Percentiles rank a stretch among this genome's conserved stretches.
Conservation (phyloP, 2,329 filamentous ascomycete genomes). For the Aureobasidium sp. region DNA sequence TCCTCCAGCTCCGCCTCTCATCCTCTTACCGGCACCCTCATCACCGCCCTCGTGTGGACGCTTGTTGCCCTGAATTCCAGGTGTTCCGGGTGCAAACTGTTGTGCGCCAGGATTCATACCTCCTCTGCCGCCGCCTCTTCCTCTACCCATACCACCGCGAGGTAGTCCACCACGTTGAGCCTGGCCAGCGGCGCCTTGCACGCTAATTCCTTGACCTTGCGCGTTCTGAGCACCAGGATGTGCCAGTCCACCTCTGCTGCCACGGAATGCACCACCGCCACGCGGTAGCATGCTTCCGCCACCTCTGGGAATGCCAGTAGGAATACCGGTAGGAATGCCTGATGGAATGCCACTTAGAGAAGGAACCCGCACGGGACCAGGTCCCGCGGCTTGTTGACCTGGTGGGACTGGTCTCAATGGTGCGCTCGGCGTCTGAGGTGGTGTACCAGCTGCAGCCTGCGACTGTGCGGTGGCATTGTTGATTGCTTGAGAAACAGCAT, state of each 20-base stretch:
- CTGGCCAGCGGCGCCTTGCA: conserved; percentile 14
- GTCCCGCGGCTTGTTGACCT: conserved; percentile 16
- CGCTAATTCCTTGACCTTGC: conserved; percentile 7
- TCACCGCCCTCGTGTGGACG: conserved; percentile 25
- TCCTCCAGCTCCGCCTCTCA: conserved; percentile 19
- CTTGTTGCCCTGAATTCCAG: conserved; percentile 25
- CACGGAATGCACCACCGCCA: conserved; percentile 18
- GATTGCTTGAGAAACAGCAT: conserved; percentile 14
- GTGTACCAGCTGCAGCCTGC: not conserved
- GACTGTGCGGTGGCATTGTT: not conserved
- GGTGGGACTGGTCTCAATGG: conserved; percentile 13
- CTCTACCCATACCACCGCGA: conserved; percentile 20
- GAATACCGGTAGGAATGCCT: conserved; percentile 16
- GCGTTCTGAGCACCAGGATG: conserved; percentile 2
- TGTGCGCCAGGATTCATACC: conserved; percentile 30
- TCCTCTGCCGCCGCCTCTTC: conserved; percentile 18
- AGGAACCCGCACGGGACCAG: conserved; percentile 16
- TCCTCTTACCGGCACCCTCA: conserved; percentile 25
- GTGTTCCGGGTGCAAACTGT: conserved; percentile 27
- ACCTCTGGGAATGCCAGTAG: conserved; percentile 17
- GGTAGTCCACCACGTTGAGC: conserved; percentile 15
- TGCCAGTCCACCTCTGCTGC: conserved; percentile 18
- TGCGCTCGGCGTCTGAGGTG: not conserved
- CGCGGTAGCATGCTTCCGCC: conserved; percentile 21
- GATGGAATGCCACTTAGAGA: conserved; percentile 15